phyloP scores from a whole-genome alignment of 164 flowering plant genomes.

The Amborella trichopoda region DNA sequence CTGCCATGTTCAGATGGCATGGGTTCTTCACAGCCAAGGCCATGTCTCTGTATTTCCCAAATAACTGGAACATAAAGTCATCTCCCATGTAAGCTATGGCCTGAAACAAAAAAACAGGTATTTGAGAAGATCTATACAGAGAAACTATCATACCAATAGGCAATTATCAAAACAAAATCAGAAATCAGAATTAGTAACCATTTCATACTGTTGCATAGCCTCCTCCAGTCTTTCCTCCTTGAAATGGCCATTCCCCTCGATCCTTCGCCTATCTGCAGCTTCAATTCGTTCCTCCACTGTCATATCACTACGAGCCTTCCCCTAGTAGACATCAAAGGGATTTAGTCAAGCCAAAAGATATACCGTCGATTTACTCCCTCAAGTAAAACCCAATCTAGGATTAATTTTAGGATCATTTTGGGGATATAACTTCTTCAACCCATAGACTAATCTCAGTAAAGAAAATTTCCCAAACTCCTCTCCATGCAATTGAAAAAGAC shows the following conservation, averaged over 20 bases:
- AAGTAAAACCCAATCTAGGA: too few relatives aligned
- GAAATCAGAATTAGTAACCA: conserved; percentile 39
- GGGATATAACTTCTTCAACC: too few relatives aligned
- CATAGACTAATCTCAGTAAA: too few relatives aligned
- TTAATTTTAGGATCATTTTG: too few relatives aligned
- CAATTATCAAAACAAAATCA: neutral
- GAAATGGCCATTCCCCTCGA: conserved; percentile 82
- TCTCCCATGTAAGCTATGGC: conserved; percentile 97
- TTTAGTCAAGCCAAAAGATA: too few relatives aligned
- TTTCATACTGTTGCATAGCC: conserved; percentile 99
- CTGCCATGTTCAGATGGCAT: conserved; percentile 93
- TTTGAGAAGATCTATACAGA: neutral
- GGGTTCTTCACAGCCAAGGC: conserved; percentile 97
- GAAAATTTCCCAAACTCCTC: too few relatives aligned
- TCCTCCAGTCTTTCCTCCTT: conserved; percentile 88
- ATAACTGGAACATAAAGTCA: conserved; percentile 95
- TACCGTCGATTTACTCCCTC: too few relatives aligned
- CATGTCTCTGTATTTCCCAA: conserved; percentile 87
- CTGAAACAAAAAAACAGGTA: conserved; percentile 20
- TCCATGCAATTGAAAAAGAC: too few relatives aligned
- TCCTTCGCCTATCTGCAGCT: conserved; percentile 83
- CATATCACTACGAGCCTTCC: conserved; percentile 91
- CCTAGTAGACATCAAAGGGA: too few relatives aligned
- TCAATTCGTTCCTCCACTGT: conserved; percentile 94
- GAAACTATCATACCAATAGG: neutral